Conservation (phyloP, 768 basidiomycete species). For the Megacollybia marginata region DNA sequence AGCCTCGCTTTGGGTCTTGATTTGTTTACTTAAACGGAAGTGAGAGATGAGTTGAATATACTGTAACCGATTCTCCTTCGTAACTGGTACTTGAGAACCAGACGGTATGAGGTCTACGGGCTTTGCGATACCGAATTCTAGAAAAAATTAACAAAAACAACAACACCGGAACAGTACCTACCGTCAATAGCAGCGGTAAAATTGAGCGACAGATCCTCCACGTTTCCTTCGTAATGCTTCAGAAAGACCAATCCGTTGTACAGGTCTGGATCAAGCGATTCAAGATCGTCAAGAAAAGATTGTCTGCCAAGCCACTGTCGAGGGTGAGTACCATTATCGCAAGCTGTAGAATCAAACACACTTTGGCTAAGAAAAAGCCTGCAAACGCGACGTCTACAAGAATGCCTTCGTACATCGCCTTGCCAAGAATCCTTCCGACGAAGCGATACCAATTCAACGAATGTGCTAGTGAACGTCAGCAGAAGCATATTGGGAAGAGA, state of each 20-base stretch:
- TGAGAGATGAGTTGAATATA: slow-evolving; percentile 89
- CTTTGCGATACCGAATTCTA: slow-evolving; percentile 78
- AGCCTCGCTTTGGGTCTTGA: slow-evolving; percentile 72
- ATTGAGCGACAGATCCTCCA: slow-evolving; percentile 84
- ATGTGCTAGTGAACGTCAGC: slow-evolving; percentile 41
- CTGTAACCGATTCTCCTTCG: slow-evolving; percentile 79
- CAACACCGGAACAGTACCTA: slow-evolving; percentile 20
- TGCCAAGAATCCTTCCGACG: slow-evolving; percentile 89
- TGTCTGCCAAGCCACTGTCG: slow-evolving; percentile 84
- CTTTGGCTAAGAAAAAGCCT: slow-evolving; percentile 89
- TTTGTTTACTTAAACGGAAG: slow-evolving; percentile 84
- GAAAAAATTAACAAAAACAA: neutral
- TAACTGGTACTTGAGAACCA: slow-evolving; percentile 79
- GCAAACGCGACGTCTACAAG: slow-evolving; percentile 94
- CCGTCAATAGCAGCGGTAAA: slow-evolving; percentile 87
- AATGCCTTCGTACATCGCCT: slow-evolving; percentile 95
- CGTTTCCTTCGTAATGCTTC: slow-evolving; percentile 83
- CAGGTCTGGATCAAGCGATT: slow-evolving; percentile 84
- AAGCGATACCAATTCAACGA: slow-evolving; percentile 90
- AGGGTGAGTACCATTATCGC: neutral
- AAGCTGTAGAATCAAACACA: slow-evolving; percentile 15
- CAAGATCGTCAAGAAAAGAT: slow-evolving; percentile 88
- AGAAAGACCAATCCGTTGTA: slow-evolving; percentile 90
- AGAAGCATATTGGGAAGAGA: neutral
- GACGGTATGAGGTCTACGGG: slow-evolving; percentile 74